A percentile compares a stretch with the other conserved stretches of the same genome.
phyloP scores from a whole-genome alignment of 2,329 filamentous ascomycete genomes.

The Cordyceps fumosorosea region DNA sequence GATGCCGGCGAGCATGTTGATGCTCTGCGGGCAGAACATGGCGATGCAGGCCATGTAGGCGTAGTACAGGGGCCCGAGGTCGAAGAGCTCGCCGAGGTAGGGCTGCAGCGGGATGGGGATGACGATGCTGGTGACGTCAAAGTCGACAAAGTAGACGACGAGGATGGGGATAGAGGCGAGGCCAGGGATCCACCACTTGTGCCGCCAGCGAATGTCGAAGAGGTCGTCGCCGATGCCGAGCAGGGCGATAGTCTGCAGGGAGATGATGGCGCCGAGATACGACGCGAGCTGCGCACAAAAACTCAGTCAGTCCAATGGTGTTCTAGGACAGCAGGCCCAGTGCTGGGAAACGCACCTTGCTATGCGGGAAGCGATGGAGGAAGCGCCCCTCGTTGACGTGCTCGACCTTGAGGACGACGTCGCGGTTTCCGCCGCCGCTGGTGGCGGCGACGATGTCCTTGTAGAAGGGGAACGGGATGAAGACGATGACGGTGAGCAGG shows the following conservation, averaged over 20 bases:
- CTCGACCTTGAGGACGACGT: conserved; percentile 69
- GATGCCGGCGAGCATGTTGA: conserved; percentile 99
- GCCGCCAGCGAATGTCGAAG: conserved; percentile 96
- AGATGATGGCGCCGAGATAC: conserved; percentile 89
- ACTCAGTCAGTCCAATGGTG: not conserved
- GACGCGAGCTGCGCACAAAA: conserved; percentile 64
- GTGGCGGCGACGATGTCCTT: conserved; percentile 96
- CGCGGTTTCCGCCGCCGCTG: conserved; percentile 85
- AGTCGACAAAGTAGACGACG: conserved; percentile 97
- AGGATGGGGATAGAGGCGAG: conserved; percentile 90
- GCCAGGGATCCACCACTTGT: conserved; percentile 97
- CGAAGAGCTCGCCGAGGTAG: conserved; percentile 77
- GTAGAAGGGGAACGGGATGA: conserved; percentile 96
- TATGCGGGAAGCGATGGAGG: conserved; percentile 87
- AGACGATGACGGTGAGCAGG: conserved; percentile 78
- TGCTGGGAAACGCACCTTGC: conserved; percentile 55
- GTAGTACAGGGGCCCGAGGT: conserved; percentile 83
- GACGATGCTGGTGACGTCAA: conserved; percentile 92
- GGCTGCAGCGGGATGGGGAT: conserved; percentile 79
- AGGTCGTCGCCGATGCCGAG: conserved; percentile 93
- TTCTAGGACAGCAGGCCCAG: too few relatives aligned
- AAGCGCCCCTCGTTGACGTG: conserved; percentile 76
- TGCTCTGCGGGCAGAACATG: conserved; percentile 97
- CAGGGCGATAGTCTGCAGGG: conserved; percentile 82
- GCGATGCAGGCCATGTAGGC: conserved; percentile 92